phyloP scores from a whole-genome alignment of 2,329 filamentous ascomycete genomes.

The Rhynchosporium graminicola region DNA sequence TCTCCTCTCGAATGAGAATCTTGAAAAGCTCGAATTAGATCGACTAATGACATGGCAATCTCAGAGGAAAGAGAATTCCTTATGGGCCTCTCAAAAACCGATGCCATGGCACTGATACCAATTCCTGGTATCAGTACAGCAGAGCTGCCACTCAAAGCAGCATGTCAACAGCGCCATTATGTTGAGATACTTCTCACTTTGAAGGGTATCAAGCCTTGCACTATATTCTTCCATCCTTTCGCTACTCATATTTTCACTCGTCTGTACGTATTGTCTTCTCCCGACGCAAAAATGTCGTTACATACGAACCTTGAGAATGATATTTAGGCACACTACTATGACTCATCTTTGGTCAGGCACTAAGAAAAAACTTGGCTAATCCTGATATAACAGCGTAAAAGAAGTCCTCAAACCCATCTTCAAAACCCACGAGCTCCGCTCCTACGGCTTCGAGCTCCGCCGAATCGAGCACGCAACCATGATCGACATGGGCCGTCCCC shows the following conservation, averaged over 20 bases:
- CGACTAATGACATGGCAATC: background rate
- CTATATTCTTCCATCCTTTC: background rate
- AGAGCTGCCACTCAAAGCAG: background rate
- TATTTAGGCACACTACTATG: no score
- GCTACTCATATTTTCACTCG: slow-evolving; percentile 11
- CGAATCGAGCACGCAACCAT: slow-evolving; percentile 14
- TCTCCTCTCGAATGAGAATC: no score
- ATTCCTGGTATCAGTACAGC: background rate
- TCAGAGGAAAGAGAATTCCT: slow-evolving; percentile 8
- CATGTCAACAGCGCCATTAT: slow-evolving; percentile 11
- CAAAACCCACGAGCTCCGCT: slow-evolving; percentile 13
- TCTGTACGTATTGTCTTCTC: background rate
- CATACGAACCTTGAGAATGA: no score
- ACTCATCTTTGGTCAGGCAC: background rate
- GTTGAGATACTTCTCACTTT: slow-evolving; percentile 16
- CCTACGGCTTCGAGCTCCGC: slow-evolving; percentile 16
- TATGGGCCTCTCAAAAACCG: slow-evolving; percentile 8
- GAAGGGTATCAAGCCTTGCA: slow-evolving; percentile 17
- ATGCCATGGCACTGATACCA: slow-evolving; percentile 1
- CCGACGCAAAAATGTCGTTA: background rate
- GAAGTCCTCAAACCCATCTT: slow-evolving; percentile 15
- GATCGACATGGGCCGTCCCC: background rate
- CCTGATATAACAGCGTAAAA: background rate
- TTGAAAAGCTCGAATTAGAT: no score
- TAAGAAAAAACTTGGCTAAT: background rate